phyloP scores from a whole-genome alignment of 257 asterid genomes.

The Nicotiana noctiflora region DNA sequence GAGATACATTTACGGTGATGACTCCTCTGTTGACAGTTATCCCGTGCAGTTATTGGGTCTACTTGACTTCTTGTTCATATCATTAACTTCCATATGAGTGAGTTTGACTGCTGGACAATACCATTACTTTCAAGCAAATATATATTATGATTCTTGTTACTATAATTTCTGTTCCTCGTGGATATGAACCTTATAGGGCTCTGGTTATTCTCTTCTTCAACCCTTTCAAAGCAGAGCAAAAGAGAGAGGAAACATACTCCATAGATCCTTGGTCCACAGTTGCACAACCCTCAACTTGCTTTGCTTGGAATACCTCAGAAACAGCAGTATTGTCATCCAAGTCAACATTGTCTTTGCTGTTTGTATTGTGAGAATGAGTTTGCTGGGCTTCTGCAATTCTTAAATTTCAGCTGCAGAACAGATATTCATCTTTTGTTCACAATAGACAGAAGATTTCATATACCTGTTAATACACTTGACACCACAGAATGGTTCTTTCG shows the following conservation, averaged over 20 bases:
- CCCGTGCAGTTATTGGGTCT: neutral
- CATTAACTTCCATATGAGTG: neutral
- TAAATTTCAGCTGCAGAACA: neutral
- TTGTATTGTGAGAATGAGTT: slow-evolving; percentile 14
- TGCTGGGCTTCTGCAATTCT: slow-evolving; percentile 31
- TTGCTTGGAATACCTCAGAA: slow-evolving; percentile 45
- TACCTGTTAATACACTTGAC: slow-evolving; percentile 38
- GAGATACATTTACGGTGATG: neutral
- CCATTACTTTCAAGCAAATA: neutral
- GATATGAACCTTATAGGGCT: neutral
- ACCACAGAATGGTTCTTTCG: slow-evolving; percentile 12
- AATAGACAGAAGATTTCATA: slow-evolving; percentile 3
- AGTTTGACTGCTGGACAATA: neutral
- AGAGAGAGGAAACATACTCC: slow-evolving; percentile 29
- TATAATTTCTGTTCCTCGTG: neutral
- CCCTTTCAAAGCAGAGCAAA: neutral
- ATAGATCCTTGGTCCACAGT: slow-evolving; percentile 31
- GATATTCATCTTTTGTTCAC: neutral
- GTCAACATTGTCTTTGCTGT: slow-evolving; percentile 11
- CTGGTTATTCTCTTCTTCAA: neutral
- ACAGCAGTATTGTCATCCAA: slow-evolving; percentile 27
- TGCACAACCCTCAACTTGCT: slow-evolving; percentile 25
- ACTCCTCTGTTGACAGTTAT: neutral
- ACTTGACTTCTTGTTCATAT: neutral
- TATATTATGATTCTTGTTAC: neutral